Base-by-base conservation (phyloP, 495 filamentous ascomycete species). In the Recurvomyces mirabilis region DNA sequence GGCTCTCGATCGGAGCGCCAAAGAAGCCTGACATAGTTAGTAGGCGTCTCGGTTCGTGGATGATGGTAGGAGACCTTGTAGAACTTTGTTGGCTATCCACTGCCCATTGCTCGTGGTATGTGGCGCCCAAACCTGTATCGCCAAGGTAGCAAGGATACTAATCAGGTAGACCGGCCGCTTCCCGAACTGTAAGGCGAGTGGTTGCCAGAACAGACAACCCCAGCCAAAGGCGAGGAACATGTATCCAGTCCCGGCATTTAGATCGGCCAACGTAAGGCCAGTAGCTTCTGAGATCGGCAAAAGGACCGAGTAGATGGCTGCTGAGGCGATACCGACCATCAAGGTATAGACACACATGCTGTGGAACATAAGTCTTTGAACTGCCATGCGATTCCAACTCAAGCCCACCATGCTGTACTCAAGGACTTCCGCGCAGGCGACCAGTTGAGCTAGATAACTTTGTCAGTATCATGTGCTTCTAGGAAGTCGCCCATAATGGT, bases 191-290 rank as follows among this genome's bases (percentile, higher is more conserved):
- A 81, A 57, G 0, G 78, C 74, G 34, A 81, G 68, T 0, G 78
- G 77, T 58, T 83, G 78, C 79, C 78, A 83, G 54, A 81, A 75
- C 2, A 83, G 55, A 41, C 77, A 66, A 0, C 75, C 75, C 75
- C 73, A 80, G 3, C 24, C 30, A 30, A 51, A 47, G 22, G 32
- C 21, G 10, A 51, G 17, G 18, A 51, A 47, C 66, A 80, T 68
- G 57, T 75, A 79, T 4, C 78, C 78, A 0, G 75, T 82, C 23
- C 79, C 78, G 39, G 73, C 62, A 49, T 74, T 77, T 9, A 78
- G 52, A 12, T 72, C 70, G 18, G 43, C 62, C 13, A 76, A 59
- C 3, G 72, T 69, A 5, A 82, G 49, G 0, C 70, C 69, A 0
- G 77, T 73, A 21, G 65, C 68, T 40, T 75, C 61, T 2, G 70